Conservation (phyloP, 2,329 filamentous ascomycete species). For the Ambrosiella xylebori region DNA sequence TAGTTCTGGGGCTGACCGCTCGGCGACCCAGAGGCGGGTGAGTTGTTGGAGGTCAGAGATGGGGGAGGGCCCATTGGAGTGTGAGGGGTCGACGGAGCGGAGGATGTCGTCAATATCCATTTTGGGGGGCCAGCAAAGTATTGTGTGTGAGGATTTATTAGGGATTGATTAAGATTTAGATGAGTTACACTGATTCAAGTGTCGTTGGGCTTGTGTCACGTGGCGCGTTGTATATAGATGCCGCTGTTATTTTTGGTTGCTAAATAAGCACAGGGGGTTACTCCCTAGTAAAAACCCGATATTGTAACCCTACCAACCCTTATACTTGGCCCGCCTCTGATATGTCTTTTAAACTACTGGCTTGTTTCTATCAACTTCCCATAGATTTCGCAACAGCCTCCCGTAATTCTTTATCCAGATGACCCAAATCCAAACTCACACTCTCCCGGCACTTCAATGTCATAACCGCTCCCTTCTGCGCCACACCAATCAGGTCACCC, state of each 20-base stretch:
- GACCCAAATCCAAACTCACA: constrained; percentile 43
- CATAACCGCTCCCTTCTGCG: constrained; percentile 64
- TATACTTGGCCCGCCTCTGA: not conserved
- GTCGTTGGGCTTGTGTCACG: not conserved
- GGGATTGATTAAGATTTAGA: not conserved
- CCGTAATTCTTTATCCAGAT: constrained; percentile 26
- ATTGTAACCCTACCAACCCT: not conserved
- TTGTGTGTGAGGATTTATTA: not conserved
- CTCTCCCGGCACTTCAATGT: constrained; percentile 60
- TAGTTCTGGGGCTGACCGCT: constrained; percentile 79
- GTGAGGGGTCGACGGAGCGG: constrained; percentile 48
- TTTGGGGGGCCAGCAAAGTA: not conserved
- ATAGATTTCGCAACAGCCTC: constrained; percentile 14
- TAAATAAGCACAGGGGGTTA: not conserved
- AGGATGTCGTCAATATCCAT: constrained; percentile 76
- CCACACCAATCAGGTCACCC: constrained; percentile 53
- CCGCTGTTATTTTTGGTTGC: not conserved
- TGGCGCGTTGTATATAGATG: not conserved
- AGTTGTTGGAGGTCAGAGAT: constrained; percentile 65
- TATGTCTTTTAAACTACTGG: not conserved
- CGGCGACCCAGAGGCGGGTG: constrained; percentile 84
- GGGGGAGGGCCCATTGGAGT: constrained; percentile 38
- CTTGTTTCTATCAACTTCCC: not conserved
- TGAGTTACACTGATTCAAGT: not conserved
- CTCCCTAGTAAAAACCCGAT: not conserved